These are phyloP conservation scores for Naganishia cerealis DNA, from an alignment of 1,284 basidiomycete genomes.

Conservation along the genomic window DNA sequence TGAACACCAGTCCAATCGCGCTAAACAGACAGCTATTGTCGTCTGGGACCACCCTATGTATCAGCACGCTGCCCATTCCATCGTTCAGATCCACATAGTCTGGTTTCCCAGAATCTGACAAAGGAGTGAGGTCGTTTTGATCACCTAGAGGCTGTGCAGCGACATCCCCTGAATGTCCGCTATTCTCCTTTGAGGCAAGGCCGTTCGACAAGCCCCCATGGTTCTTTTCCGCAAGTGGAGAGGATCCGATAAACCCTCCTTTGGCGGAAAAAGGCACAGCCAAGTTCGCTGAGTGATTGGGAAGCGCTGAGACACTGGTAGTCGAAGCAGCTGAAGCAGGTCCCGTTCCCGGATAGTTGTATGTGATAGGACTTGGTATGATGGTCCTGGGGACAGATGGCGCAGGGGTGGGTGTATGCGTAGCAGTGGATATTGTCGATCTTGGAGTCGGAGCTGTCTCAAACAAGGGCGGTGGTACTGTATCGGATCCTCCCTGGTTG, in stretches of 20 bases:
- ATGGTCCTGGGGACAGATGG: slow-evolving; percentile 17
- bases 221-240: slow-evolving; percentile 18
- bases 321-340: slow-evolving; percentile 13
- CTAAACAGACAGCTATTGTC: slow-evolving; percentile 92
- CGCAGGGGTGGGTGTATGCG: slow-evolving; percentile 23
- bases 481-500: not conserved
- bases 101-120: slow-evolving; percentile 1
- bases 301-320: not conserved
- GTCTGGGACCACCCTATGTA: slow-evolving; percentile 75
- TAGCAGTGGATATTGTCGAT: slow-evolving; percentile 14
- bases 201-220: not conserved
- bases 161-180: not conserved
- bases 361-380: slow-evolving; percentile 7
- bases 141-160: slow-evolving; percentile 3
- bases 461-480: slow-evolving; percentile 30
- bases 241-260: not conserved
- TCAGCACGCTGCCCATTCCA: slow-evolving; percentile 38
- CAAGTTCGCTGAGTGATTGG: not conserved
- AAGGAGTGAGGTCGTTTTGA: slow-evolving; percentile 1
- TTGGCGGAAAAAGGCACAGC: not conserved
- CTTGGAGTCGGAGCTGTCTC: slow-evolving; percentile 22
- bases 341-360: slow-evolving; percentile 15
- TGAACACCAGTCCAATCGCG: slow-evolving; percentile 76
- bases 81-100: slow-evolving; percentile 23
- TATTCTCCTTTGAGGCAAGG: not conserved